Evolutionary conservation across 176 grass and related monocot genomes (phyloP).

Genomic region (Lolium rigidum): DNA sequence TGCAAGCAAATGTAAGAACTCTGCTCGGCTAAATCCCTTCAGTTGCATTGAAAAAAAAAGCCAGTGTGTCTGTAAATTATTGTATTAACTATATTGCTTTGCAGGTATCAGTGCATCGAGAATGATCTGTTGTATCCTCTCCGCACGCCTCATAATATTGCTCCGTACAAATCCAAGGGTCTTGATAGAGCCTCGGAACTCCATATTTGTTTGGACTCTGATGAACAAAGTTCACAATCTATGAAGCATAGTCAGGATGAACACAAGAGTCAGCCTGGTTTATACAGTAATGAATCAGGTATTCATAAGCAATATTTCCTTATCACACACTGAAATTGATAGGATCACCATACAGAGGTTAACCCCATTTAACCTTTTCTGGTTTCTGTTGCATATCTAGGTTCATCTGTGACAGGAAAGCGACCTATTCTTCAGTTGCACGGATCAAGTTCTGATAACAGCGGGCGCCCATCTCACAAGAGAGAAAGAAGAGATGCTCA

Average conservation of each 20-base stretch:
- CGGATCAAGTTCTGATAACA: constrained; percentile 81
- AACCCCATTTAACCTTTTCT: constrained; percentile 10
- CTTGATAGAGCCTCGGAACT: constrained; percentile 87
- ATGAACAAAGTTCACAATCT: constrained; percentile 66
- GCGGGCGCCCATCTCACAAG: constrained; percentile 59
- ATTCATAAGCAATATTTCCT: constrained; percentile 12
- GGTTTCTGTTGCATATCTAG: constrained; percentile 49
- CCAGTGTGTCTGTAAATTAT: not conserved
- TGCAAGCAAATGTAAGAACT: constrained; percentile 79
- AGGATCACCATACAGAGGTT: not conserved
- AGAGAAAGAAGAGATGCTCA: constrained; percentile 63
- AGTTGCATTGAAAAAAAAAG: not conserved
- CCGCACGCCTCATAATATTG: constrained; percentile 87
- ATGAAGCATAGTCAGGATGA: constrained; percentile 60
- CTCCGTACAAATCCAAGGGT: constrained; percentile 98
- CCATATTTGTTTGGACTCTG: constrained; percentile 62
- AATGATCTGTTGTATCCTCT: constrained; percentile 97
- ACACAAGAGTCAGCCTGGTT: constrained; percentile 54
- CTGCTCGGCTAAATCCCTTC: not conserved
- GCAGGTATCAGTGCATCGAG: constrained; percentile 98
- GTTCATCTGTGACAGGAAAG: constrained; percentile 56
- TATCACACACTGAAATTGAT: not conserved
- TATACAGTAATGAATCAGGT: constrained; percentile 50
- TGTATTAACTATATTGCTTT: constrained; percentile 35
- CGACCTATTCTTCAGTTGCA: constrained; percentile 51